Conservation (phyloP, 2,329 filamentous ascomycete species). For the Pezizomycotina sp. region DNA sequence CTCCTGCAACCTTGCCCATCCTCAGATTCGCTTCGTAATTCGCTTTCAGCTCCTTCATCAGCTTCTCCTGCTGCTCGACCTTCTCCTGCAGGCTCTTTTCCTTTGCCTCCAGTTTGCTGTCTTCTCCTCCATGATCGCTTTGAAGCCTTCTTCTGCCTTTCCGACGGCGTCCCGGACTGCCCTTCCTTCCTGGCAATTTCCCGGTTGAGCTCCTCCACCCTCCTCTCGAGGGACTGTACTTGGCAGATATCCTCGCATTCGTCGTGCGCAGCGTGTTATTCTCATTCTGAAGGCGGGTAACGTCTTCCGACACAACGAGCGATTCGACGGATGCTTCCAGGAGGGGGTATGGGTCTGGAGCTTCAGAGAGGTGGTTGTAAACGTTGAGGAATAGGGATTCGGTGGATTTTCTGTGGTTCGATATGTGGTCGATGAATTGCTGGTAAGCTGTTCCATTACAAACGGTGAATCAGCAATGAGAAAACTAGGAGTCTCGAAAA, state of each 20-base stretch:
- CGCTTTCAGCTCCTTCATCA: conserved; percentile 88
- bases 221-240: conserved; percentile 23
- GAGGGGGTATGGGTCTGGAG: conserved; percentile 86
- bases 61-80: conserved; percentile 76
- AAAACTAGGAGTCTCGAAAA: too few species aligned
- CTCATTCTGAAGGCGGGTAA: conserved; percentile 77
- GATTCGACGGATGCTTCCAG: conserved; percentile 94
- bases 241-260: conserved; percentile 35
- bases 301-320: conserved; percentile 75
- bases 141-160: conserved; percentile 84
- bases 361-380: conserved; percentile 87
- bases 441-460: conserved; percentile 60
- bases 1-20: conserved; percentile 37
- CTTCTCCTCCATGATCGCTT: conserved; percentile 78
- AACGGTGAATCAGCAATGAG: background rate
- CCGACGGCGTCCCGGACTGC: conserved; percentile 65
- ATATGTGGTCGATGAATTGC: conserved; percentile 87
- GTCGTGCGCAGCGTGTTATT: conserved; percentile 73
- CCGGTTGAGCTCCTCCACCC: conserved; percentile 28
- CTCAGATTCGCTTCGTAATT: conserved; percentile 93
- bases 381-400: conserved; percentile 85
- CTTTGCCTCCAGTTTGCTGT: conserved; percentile 90
- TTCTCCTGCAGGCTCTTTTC: conserved; percentile 86
- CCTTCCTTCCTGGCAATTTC: conserved; percentile 34
- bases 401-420: conserved; percentile 86